phyloP scores from a whole-genome alignment of 192 early-diverging fungal species.

The Jimgerdemannia lactiflua region DNA sequence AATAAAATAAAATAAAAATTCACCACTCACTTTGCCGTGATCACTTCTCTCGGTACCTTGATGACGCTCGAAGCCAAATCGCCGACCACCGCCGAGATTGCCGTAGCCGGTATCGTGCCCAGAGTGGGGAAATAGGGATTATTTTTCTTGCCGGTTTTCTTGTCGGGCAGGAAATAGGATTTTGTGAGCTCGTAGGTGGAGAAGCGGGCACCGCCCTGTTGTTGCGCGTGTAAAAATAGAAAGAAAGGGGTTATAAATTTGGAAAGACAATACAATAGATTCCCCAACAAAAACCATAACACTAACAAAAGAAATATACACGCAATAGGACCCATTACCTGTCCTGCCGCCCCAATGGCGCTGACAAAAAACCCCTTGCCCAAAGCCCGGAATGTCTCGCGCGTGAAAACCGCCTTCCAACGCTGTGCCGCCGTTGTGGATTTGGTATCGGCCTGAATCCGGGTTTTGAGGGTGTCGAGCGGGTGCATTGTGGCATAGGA shows the following conservation, averaged over 20 bases:
- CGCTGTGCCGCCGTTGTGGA: constrained; percentile 20
- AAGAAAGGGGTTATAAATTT: constrained; percentile 3
- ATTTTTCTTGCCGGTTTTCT: constrained; percentile 30
- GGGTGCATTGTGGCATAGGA: constrained; percentile 77
- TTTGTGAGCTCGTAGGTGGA: constrained; percentile 71
- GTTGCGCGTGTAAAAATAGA: background rate
- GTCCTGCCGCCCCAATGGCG: constrained; percentile 67
- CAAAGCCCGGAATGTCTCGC: constrained; percentile 46
- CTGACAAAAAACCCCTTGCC: constrained; percentile 64
- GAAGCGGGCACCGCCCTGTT: constrained; percentile 64
- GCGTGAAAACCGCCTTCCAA: constrained; percentile 45
- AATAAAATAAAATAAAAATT: constrained; percentile 2
- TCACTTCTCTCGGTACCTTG: constrained; percentile 75
- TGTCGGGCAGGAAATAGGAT: constrained; percentile 40
- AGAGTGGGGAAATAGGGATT: constrained; percentile 24
- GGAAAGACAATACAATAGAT: constrained; percentile 1
- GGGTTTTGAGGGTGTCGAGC: constrained; percentile 71
- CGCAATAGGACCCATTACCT: constrained; percentile 32
- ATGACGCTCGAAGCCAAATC: constrained; percentile 70
- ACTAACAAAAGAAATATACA: background rate
- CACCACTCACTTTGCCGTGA: constrained; percentile 50
- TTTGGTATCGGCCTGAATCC: constrained; percentile 54
- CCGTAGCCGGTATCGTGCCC: constrained; percentile 58
- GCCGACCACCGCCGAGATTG: constrained; percentile 67
- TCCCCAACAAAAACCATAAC: background rate